phyloP scores from a whole-genome alignment of 1,139 yeast species.

The Sporopachydermia cereana region DNA sequence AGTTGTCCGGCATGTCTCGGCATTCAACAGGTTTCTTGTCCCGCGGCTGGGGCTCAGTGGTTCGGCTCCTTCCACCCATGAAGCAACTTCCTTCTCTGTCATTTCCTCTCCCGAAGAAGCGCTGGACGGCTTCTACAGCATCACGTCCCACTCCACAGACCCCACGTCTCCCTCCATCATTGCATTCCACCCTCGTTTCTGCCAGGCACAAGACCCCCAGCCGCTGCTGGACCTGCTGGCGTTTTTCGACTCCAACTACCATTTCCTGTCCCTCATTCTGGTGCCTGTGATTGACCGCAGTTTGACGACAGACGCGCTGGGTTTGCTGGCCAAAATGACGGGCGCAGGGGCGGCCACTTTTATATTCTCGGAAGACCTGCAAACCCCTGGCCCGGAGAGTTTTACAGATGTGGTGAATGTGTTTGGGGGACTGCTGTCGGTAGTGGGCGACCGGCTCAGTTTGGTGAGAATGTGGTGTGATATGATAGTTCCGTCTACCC shows the following conservation, averaged over 20 bases:
- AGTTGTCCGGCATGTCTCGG: too few relatives aligned
- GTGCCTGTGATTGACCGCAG: neutral
- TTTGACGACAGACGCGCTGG: neutral
- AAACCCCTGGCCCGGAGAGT: neutral
- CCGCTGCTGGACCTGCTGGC: neutral
- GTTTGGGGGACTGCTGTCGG: neutral
- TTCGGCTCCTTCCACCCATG: too few relatives aligned
- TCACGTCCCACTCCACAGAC: neutral
- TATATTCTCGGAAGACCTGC: neutral
- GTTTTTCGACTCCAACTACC: neutral
- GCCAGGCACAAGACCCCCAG: neutral
- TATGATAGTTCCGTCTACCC: too few relatives aligned
- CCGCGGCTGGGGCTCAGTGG: too few relatives aligned
- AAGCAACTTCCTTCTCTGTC: neutral
- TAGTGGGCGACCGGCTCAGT: neutral
- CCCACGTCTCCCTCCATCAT: slow-evolving; percentile 1
- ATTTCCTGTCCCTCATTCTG: neutral
- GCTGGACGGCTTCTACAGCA: neutral
- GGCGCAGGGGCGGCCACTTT: neutral
- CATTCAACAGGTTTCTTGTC: too few relatives aligned
- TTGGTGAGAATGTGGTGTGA: neutral
- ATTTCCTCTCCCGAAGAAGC: neutral
- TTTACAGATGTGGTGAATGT: neutral
- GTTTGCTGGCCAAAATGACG: neutral
- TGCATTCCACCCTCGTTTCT: neutral